Conservation (phyloP, 768 basidiomycete species). For the Sporobolomyces phaffii region DNA sequence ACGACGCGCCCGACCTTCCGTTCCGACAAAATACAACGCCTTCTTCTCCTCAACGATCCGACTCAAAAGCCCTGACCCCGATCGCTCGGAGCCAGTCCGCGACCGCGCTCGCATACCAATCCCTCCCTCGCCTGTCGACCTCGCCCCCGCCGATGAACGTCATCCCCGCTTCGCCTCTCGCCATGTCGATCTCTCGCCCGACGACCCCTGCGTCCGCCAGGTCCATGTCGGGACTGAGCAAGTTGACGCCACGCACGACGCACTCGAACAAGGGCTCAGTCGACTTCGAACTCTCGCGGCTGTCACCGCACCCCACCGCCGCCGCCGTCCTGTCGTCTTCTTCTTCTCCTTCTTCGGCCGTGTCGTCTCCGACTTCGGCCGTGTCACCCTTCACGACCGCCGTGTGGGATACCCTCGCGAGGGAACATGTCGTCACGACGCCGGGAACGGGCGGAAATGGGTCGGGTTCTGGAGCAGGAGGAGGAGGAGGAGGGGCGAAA, state of each 20-base stretch:
- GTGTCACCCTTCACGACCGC: constrained; percentile 2
- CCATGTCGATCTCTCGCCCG: constrained; percentile 17
- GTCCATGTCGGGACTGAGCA: not conserved
- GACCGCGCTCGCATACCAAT: not conserved
- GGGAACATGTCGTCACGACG: not conserved
- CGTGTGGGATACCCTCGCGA: constrained; percentile 22
- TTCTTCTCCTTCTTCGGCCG: not conserved
- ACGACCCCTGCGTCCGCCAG: constrained; percentile 14
- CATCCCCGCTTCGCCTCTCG: not conserved
- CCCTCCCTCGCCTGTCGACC: not conserved
- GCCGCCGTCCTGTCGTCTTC: no score
- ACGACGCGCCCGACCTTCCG: constrained; percentile 27
- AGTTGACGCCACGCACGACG: constrained; percentile 10
- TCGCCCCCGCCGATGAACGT: constrained; percentile 18
- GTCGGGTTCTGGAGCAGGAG: not conserved
- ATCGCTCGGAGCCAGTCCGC: not conserved
- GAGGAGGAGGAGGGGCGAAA: constrained; percentile 25
- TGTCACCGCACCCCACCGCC: not conserved
- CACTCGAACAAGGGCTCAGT: constrained; percentile 7
- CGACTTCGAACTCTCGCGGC: constrained; percentile 8
- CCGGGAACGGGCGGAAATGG: not conserved
- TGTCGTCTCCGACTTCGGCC: constrained; percentile 14
- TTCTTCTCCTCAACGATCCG: not conserved
- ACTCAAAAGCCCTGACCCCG: not conserved
- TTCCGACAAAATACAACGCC: constrained; percentile 1